Base-by-base conservation (phyloP, 2,329 filamentous ascomycete genomes). In the Sporothrix sp. region DNA sequence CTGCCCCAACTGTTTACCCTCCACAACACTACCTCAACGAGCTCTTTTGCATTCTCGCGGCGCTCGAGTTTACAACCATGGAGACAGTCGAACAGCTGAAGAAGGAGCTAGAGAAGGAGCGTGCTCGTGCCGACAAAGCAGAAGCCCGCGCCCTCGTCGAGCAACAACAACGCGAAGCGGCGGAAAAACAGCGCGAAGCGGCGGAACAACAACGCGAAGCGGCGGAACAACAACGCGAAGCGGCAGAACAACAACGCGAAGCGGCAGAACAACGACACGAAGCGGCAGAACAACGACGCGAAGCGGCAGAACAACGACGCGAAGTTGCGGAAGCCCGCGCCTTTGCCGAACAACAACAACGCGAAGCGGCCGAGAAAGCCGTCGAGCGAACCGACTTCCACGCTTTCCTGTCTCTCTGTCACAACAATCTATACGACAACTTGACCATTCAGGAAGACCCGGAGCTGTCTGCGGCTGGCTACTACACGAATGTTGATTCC, bases 351-450 rank as follows among this genome's bases (percentile, higher is more conserved):
- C 37, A 23, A 33, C 45, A 30, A n/a, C 56, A 59, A 3, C 51
- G 61, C 16, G 32, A 56, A 48, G 55, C 53, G 4, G 48, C 45
- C 60, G 50, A 49, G 57, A 56, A 65, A 62, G 44, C 63, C 56
- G 52, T 60, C 60, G 18, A 56, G 61, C 53, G 82, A 75, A 59
- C 75, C 84, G 7, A 88, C 61, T 96, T 96, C 65, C 86, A 95
- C 61, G 90, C 82, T 8, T 78, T 98, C 3, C 77, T 98, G 7
- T 87, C 87, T 1, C 77, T 98, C 3, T 98, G 96, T 63, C 78
- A 97, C 3, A 81, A 81, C 18, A 39, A 39, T 18, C 37, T 39
- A 23, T 21, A 23, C 9, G 37, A 4, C 2, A 7, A 23, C 18
- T 9, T 39, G 16, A 23, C 18, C 37, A 39, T 39, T 5, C 37